Conservation (phyloP, 2,329 filamentous ascomycete genomes). For the Alternaria novae-zelandiae region DNA sequence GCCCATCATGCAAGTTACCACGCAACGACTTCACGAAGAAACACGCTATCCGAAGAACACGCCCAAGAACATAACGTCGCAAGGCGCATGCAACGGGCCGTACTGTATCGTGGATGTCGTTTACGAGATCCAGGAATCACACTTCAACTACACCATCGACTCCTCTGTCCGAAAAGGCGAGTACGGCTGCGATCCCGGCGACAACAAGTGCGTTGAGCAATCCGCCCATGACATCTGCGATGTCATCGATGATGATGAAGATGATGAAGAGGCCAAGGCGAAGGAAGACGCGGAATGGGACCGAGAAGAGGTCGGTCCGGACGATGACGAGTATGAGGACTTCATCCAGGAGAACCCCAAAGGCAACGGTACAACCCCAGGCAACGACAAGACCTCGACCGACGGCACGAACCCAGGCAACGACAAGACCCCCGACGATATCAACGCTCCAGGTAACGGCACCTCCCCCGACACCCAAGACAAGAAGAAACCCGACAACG, state of each 20-base stretch:
- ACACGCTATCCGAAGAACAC: neutral
- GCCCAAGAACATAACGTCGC: neutral
- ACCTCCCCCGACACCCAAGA: no score
- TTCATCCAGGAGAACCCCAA: neutral
- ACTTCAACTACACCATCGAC: neutral
- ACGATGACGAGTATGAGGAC: neutral
- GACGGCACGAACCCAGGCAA: no score
- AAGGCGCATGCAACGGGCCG: neutral
- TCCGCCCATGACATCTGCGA: neutral
- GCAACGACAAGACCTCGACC: no score
- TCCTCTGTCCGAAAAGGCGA: neutral
- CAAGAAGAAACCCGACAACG: neutral
- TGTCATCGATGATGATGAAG: neutral
- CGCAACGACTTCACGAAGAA: neutral
- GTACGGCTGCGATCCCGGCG: neutral
- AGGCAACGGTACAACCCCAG: no score
- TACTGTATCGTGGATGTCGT: neutral
- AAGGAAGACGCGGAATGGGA: neutral
- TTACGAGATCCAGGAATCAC: neutral
- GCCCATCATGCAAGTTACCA: neutral
- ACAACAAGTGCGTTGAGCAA: neutral
- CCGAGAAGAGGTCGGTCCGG: neutral
- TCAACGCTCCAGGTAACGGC: no score
- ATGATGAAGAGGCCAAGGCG: neutral
- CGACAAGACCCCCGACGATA: no score